These are phyloP conservation scores for Echinochloa phyllopogon DNA, from an alignment of 176 grass and related monocot genomes.

Conservation along the genomic window DNA sequence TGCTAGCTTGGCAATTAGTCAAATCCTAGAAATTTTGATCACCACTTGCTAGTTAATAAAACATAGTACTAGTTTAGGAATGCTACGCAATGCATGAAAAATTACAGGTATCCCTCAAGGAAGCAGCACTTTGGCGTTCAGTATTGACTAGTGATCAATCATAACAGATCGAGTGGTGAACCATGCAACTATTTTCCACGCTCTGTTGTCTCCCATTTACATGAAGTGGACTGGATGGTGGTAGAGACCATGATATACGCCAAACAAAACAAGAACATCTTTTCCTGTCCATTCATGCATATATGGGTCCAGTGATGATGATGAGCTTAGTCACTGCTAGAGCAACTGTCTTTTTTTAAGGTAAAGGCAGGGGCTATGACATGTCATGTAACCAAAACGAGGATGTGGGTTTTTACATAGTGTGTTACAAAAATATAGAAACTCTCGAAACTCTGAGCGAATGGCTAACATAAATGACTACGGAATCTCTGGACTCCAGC, in stretches of 20 bases:
- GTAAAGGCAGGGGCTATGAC: too few relatives aligned
- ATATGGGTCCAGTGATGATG: slow-evolving; percentile 11
- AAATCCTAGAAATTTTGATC: not conserved
- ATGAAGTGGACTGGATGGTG: slow-evolving; percentile 9
- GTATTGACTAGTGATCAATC: not conserved
- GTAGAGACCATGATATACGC: not conserved
- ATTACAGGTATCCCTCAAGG: not conserved
- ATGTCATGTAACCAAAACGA: too few relatives aligned
- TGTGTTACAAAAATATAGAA: too few relatives aligned
- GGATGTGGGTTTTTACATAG: too few relatives aligned
- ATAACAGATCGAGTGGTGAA: not conserved
- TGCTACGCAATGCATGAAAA: not conserved
- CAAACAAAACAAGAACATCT: not conserved
- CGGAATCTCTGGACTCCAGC: not conserved
- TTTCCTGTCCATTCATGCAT: not conserved
- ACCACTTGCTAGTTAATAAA: not conserved
- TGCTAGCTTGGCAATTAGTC: not conserved
- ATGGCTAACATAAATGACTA: too few relatives aligned
- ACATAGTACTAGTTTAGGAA: not conserved
- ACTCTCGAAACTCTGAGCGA: too few relatives aligned
- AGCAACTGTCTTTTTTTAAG: not conserved
- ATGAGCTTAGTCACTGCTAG: not conserved
- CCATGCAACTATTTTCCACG: not conserved
- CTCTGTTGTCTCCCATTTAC: not conserved
- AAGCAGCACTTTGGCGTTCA: not conserved